Base-by-base conservation (phyloP, 352 stramenopile species). In the Pythium monospermum region DNA sequence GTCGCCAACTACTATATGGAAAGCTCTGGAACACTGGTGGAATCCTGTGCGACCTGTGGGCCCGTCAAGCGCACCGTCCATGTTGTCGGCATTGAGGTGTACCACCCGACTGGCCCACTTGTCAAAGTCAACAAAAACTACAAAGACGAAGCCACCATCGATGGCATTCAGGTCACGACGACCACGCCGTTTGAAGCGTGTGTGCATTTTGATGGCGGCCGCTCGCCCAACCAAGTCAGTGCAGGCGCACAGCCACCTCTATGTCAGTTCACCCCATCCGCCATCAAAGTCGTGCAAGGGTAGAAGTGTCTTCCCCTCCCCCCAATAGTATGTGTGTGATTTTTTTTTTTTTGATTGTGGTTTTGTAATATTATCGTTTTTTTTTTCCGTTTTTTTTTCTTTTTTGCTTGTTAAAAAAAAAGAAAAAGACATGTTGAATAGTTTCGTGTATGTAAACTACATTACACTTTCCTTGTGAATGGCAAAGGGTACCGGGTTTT, bases 61-160 rank as follows among this genome's bases (percentile, higher is more conserved):
- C 76, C 76, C 6, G 76, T 84, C 10, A 83, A 81, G 56, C 71
- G 76, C 16, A 57, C 49, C 16, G 44, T 85, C 33, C 64, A 69
- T 21, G 49, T 87, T 38, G 65, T 79, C 26, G 70, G 70, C 26
- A 61, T 85, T 13, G 62, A 73, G 16, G 69, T 57, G n/a, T 53
- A 77, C n/a, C 75, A 81, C 46, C 76, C 76, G 26, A 73, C 62
- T 1, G 59, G 67, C 0, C 69, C 80, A 33, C 66, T 87, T 15
- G 76, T 87, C 42, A 69, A 73, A 23, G 64, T 87, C 56, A 87
- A 87, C 44, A 58, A 70, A 26, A 87, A 87, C 57, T 87, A 87
- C 67, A 79, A 84, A 31, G 76, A 87, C 53, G 52, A 69, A 44
- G 76, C 71, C 16, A 70, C 58, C 0, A 73, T 85, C 32, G 66